Evolutionary conservation across 169 alveolate genomes (phyloP), one percentile per base, ranked within the genome.

Genomic region (Toxoplasma gondii): DNA sequence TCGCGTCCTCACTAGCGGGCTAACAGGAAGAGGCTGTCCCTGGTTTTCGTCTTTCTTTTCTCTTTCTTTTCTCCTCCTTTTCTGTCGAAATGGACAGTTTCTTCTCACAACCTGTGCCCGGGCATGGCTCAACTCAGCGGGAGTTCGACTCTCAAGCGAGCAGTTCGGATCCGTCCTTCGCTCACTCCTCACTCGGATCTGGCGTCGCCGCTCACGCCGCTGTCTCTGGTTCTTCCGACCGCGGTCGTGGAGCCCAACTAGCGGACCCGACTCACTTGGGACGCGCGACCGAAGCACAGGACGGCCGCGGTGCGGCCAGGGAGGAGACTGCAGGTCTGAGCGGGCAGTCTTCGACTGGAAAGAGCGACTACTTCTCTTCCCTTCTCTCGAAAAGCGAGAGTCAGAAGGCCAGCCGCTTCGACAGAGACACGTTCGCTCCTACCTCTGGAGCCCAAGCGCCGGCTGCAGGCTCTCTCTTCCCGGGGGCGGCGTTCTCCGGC

Each of bases 101-200:
- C 45, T 78, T 78, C 86, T 78, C 86, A 1, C 86, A 78, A 45
- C 86, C 86, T 31, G 49, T 78, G 9, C 86, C 86, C 0, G 45
- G 44, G 39, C 49, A 41, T 17, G 86, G 86, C 2, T 41, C 27
- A 2, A 38, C 45, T 38, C 45, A 38, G 19, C 34, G 10, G 19
- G 34, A 69, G n/a, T n/a, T n/a, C 43, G 38, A 69, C 34, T 69
- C 82, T 34, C 10, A 64, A 64, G 78, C 17, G 78, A 27, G 27
- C 17, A 27, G 27, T 22, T 17, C 17, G 27, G 78, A 64, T 17
- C n/a, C 17, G 27, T 27, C 17, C 17, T 17, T 22, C 17, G 17
- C 78, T 64, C 27, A 17, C 78, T 27, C 17, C n/a, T 22, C n/a
- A 22, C 78, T 22, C 27, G n/a, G n/a, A 27, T 22, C 78, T 64